phyloP scores from a whole-genome alignment of 176 grass and related monocot genomes.

The Hyparrhenia diplandra region DNA sequence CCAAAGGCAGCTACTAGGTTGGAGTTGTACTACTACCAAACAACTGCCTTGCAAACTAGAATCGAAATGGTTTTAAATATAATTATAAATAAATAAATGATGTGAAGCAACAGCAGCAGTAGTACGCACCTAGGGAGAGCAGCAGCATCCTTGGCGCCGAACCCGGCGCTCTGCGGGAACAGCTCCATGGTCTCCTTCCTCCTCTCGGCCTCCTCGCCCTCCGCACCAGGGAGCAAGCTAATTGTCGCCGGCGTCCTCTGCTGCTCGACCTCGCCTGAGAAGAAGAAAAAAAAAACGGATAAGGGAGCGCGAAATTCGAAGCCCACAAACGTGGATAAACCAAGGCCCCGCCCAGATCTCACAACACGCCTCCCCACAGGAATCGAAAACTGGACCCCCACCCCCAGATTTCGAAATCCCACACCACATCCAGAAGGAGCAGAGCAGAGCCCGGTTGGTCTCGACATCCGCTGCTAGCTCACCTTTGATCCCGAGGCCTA shows the following conservation, averaged over 20 bases:
- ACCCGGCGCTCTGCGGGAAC: conserved; percentile 77
- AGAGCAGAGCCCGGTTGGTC: too few relatives aligned
- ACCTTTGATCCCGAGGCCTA: conserved; percentile 77
- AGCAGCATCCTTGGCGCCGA: conserved; percentile 31
- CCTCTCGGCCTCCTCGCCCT: conserved; percentile 32
- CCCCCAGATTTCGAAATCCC: not conserved
- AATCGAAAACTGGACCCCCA: not conserved
- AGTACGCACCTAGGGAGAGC: conserved; percentile 31
- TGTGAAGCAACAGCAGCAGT: conserved; percentile 6
- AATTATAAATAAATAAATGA: too few relatives aligned
- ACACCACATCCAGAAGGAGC: not conserved
- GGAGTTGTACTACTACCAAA: not conserved
- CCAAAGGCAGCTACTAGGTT: not conserved
- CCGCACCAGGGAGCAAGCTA: conserved; percentile 41
- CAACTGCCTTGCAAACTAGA: not conserved
- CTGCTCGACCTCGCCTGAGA: conserved; percentile 45
- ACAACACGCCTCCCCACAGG: not conserved
- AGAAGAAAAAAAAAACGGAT: not conserved
- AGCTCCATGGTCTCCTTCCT: conserved; percentile 71
- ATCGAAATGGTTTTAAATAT: too few relatives aligned
- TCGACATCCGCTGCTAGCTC: not conserved
- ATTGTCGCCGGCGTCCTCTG: conserved; percentile 45
- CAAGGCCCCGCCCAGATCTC: conserved; percentile 31
- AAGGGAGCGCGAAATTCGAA: conserved; percentile 2
- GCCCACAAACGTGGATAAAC: not conserved